Percentiles rank a stretch among this genome's conserved stretches.
Conservation (phyloP, 1,284 basidiomycete genomes). For the Ustilago cynodontis region DNA sequence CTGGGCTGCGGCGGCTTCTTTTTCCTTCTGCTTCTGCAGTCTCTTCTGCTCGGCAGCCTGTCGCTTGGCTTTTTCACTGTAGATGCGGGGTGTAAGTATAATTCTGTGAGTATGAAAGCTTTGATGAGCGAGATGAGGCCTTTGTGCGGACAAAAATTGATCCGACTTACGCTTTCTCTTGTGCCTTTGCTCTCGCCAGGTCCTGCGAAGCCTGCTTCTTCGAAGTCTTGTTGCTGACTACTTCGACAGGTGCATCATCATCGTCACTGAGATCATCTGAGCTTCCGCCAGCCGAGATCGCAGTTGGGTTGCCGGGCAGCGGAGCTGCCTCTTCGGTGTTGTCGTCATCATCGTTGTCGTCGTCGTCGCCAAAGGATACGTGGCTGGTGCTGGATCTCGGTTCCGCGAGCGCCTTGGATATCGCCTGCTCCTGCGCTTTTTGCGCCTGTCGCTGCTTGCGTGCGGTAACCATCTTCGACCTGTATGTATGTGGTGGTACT, state of each 20-base stretch:
- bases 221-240: slow-evolving; percentile 51
- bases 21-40: slow-evolving; percentile 28
- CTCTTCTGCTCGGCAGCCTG: slow-evolving; percentile 38
- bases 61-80: slow-evolving; percentile 37
- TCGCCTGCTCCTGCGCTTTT: slow-evolving; percentile 49
- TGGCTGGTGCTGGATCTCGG: slow-evolving; percentile 27
- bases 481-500: neutral
- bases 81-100: too few species aligned
- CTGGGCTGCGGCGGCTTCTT: slow-evolving; percentile 9
- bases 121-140: neutral
- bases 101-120: neutral
- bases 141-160: neutral
- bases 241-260: slow-evolving; percentile 51
- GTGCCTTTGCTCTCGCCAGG: slow-evolving; percentile 28
- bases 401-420: slow-evolving; percentile 40
- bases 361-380: slow-evolving; percentile 44
- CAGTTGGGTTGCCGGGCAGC: neutral
- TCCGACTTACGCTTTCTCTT: slow-evolving; percentile 23
- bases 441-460: slow-evolving; percentile 33
- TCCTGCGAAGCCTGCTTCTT: slow-evolving; percentile 36
- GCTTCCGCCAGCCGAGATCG: neutral
- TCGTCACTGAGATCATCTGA: slow-evolving; percentile 23
- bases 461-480: slow-evolving; percentile 27
- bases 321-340: neutral
- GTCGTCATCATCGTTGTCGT: slow-evolving; percentile 15